Conservation (phyloP, 2,329 filamentous ascomycete species). For the Fusarium denticulatum region DNA sequence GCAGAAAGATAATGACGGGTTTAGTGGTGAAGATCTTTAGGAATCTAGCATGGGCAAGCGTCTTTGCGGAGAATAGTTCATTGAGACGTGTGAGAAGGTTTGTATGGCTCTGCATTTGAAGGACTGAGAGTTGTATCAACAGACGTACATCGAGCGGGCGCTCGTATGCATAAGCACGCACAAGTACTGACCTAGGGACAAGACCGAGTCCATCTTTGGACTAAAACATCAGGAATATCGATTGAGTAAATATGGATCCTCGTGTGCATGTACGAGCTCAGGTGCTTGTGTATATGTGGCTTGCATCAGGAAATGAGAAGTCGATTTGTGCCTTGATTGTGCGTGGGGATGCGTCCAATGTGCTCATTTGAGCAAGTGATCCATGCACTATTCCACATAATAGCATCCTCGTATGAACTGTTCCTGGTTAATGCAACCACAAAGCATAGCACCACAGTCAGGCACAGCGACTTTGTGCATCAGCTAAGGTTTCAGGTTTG, state of each 20-base stretch:
- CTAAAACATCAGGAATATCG: constrained; percentile 16
- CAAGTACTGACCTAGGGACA: constrained; percentile 16
- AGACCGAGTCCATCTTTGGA: constrained; percentile 3
- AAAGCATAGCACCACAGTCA: constrained; percentile 35
- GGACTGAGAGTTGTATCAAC: neutral
- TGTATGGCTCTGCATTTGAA: neutral
- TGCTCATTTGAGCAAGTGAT: constrained; percentile 20
- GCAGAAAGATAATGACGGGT: constrained; percentile 11
- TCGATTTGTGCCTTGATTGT: constrained; percentile 42
- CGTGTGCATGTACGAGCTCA: constrained; percentile 17
- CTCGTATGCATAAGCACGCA: constrained; percentile 22
- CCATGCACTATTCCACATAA: constrained; percentile 28
- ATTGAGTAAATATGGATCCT: constrained; percentile 11
- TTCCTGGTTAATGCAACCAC: constrained; percentile 46
- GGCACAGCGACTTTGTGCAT: constrained; percentile 45
- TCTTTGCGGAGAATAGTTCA: constrained; percentile 6
- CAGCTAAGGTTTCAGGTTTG: constrained; percentile 50
- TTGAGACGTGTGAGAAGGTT: neutral
- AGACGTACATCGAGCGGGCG: constrained; percentile 22
- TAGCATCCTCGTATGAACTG: constrained; percentile 28
- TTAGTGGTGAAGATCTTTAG: constrained; percentile 30
- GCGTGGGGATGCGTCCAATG: constrained; percentile 16
- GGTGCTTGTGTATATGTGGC: constrained; percentile 39
- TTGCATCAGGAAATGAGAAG: constrained; percentile 44
- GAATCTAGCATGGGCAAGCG: constrained; percentile 9